Base-by-base conservation (phyloP, 106 monocot species). In the Dioscorea zingiberensis region DNA sequence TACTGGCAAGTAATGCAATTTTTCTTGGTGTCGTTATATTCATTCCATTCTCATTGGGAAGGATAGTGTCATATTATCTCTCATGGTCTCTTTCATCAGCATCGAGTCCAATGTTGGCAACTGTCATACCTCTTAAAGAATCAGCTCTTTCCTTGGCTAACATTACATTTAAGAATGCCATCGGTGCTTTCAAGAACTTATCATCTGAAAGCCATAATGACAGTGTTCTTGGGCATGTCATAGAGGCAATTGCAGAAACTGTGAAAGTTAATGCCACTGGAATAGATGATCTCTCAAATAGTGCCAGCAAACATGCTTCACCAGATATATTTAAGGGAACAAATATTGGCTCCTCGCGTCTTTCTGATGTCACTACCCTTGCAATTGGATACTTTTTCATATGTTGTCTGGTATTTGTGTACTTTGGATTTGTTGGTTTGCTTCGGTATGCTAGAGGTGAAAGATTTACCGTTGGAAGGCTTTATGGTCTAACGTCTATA, bases 1-100 rank as follows among this genome's bases (percentile, higher is more conserved):
- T 98, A 23, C 58, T 98, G 59, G 98, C 98, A 62, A 98, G 98
- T 80, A 98, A 98, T 82, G 93, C 93, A 51, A 98, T 98, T 73
- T 98, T 98, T 59, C 77, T 98, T 23, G 86, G 86, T 53, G 89
- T 89, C 56, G 93, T 93, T 19, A 87, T 98, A 13, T 87, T 98
- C 57, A 65, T 98, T 38, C 98, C 98, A 0, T 98, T 98, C 67
- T 93, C 98, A 69, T 58, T 98, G 3, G 98, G 98, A 47, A 82
- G 98, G 69, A 66, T 98, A 25, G 84, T 84, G 54, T 78, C 93
- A 3, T 92, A 82, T 67, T 82, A 86, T 68, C 49, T 93, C 10
- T 89, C 89, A 46, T 98, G 98, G 98, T 71, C 89, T 66, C 71
- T 98, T 56, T 77, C 93, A 48, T 86, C 89, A 62, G 69, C 93